phyloP scores from a whole-genome alignment of 805 yeast species.

The Kazachstania africana region DNA sequence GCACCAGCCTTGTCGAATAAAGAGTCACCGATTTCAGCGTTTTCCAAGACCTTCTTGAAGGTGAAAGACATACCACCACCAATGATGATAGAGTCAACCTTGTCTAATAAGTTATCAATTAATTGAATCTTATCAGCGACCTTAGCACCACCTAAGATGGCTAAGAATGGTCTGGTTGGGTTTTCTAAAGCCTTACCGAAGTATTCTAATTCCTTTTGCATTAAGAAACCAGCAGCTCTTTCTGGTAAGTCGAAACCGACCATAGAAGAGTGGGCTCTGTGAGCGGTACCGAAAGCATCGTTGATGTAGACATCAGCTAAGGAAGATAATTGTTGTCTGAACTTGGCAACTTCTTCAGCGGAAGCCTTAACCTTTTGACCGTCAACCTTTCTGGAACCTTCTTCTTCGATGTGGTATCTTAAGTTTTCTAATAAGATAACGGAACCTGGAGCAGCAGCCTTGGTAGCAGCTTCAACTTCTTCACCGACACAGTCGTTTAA shows the following conservation, averaged over 20 bases:
- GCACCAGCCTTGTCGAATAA: conserved; percentile 91
- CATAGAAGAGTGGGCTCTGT: conserved; percentile 99
- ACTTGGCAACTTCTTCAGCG: conserved; percentile 67
- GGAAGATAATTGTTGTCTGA: conserved; percentile 82
- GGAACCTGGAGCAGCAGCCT: conserved; percentile 63
- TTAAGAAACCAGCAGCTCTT: conserved; percentile 97
- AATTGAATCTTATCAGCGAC: conserved; percentile 97
- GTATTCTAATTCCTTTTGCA: conserved; percentile 94
- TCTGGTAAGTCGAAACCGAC: conserved; percentile 93
- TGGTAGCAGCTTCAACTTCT: conserved; percentile 73
- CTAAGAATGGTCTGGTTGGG: conserved; percentile 97
- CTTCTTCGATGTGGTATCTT: conserved; percentile 97
- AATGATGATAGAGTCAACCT: conserved; percentile 86
- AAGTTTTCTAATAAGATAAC: conserved; percentile 91
- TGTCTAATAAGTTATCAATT: conserved; percentile 92
- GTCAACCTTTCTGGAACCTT: conserved; percentile 83
- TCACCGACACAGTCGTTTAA: conserved; percentile 86
- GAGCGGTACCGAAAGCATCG: conserved; percentile 99
- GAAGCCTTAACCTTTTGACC: conserved; percentile 93
- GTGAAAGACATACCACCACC: conserved; percentile 99
- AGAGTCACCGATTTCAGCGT: conserved; percentile 82
- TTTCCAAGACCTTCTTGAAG: conserved; percentile 85
- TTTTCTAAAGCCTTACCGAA: conserved; percentile 97
- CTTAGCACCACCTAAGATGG: conserved; percentile 99
- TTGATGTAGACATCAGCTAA: conserved; percentile 95